phyloP scores from a whole-genome alignment of 495 filamentous ascomycete species.

The Penicillium bialowiezense region DNA sequence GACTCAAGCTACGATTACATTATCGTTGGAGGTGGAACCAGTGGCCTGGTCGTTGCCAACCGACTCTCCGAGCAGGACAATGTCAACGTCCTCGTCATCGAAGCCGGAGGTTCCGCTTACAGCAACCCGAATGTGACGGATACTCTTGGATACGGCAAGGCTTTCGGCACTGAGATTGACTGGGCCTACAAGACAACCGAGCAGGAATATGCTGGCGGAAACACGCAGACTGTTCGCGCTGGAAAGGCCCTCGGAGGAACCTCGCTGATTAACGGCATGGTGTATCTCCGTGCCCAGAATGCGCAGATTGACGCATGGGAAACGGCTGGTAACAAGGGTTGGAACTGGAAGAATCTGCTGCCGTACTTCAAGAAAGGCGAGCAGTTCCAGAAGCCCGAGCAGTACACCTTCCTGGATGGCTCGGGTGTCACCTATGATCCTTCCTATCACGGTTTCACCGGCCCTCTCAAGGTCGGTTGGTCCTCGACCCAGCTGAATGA shows the following conservation, averaged over 20 bases:
- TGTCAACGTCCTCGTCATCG: constrained; percentile 49
- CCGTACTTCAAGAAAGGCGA: constrained; percentile 30
- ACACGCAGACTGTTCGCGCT: constrained; percentile 34
- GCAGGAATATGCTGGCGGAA: constrained; percentile 39
- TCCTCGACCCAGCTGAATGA: constrained; percentile 17
- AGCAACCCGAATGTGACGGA: constrained; percentile 50
- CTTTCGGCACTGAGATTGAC: constrained; percentile 46
- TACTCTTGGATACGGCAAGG: constrained; percentile 34
- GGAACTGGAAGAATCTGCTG: constrained; percentile 31
- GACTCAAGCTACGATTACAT: constrained; percentile 42
- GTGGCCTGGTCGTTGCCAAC: constrained; percentile 52
- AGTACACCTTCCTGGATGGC: constrained; percentile 19
- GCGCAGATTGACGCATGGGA: constrained; percentile 29
- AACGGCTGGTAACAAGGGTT: constrained; percentile 25
- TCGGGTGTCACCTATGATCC: constrained; percentile 21
- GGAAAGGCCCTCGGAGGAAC: constrained; percentile 54
- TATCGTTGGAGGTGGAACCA: constrained; percentile 52
- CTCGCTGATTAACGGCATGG: constrained; percentile 50
- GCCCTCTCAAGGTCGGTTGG: constrained; percentile 28
- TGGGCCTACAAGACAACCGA: constrained; percentile 48
- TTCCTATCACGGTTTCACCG: constrained; percentile 19
- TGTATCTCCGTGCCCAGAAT: constrained; percentile 20
- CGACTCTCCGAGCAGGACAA: constrained; percentile 48
- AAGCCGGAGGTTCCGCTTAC: constrained; percentile 51
- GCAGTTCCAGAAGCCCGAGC: constrained; percentile 12